These are phyloP conservation scores for Aegle marmelos DNA, from an alignment of 345 rosid species.

Conservation along the genomic window DNA sequence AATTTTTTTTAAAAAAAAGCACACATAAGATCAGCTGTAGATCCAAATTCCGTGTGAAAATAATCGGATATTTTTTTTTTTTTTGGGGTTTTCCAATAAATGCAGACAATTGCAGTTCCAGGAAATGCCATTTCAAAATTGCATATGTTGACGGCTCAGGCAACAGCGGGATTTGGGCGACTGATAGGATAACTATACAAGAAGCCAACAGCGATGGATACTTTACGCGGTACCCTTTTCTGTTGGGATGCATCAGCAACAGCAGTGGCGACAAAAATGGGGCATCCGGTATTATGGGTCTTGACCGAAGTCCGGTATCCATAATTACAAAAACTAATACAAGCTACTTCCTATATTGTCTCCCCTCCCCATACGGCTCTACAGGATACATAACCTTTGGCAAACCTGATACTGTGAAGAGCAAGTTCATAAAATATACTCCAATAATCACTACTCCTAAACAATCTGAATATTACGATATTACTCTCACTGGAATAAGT, in stretches of 20 bases:
- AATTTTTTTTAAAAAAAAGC: too few relatives aligned
- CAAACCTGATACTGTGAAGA: too few relatives aligned
- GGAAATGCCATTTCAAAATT: slow-evolving; percentile 18
- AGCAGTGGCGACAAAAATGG: not conserved
- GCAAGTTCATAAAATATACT: too few relatives aligned
- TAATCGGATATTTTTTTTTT: too few relatives aligned
- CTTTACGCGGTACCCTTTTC: too few relatives aligned
- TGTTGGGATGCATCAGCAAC: slow-evolving; percentile 9
- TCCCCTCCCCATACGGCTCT: slow-evolving; percentile 26
- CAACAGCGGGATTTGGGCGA: slow-evolving; percentile 7
- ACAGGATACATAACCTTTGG: slow-evolving; percentile 7
- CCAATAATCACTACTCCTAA: not conserved
- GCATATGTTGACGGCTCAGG: slow-evolving; percentile 19
- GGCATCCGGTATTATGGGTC: not conserved
- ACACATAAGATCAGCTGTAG: too few relatives aligned
- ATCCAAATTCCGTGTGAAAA: too few relatives aligned
- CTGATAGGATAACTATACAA: too few relatives aligned
- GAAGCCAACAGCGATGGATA: too few relatives aligned
- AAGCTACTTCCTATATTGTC: slow-evolving; percentile 27
- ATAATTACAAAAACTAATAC: too few relatives aligned
- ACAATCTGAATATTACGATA: slow-evolving; percentile 19
- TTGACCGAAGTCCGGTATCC: too few relatives aligned
- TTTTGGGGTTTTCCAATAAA: not conserved
- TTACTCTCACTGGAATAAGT: slow-evolving; percentile 16
- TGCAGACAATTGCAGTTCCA: slow-evolving; percentile 10